phyloP scores from a whole-genome alignment of 768 basidiomycete genomes.

The Arthromyces matolae region DNA sequence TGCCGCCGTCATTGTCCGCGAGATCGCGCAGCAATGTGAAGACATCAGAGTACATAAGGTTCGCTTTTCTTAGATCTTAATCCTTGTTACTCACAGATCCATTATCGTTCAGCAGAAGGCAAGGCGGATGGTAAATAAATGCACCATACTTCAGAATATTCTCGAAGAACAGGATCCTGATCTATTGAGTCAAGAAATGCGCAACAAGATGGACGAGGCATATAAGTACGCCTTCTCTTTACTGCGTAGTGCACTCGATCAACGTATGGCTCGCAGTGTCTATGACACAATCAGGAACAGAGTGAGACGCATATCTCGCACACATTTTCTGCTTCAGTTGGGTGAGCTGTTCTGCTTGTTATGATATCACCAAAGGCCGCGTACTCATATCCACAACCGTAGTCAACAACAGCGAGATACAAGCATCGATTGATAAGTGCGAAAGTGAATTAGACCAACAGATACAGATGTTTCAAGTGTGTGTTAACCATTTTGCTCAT shows the following conservation, averaged over 20 bases:
- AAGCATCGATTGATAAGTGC: conserved; percentile 41
- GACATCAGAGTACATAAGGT: conserved; percentile 51
- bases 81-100: not conserved
- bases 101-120: conserved; percentile 34
- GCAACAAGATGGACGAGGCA: conserved; percentile 39
- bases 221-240: conserved; percentile 34
- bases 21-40: conserved; percentile 43
- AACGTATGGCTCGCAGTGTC: conserved; percentile 28
- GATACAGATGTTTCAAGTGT: conserved; percentile 42
- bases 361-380: not conserved
- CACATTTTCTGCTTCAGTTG: conserved; percentile 34
- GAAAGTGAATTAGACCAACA: conserved; percentile 38
- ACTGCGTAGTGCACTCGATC: not conserved
- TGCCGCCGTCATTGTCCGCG: conserved; percentile 38
- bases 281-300: conserved; percentile 37
- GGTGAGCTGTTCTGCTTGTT: conserved; percentile 25
- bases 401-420: conserved; percentile 48
- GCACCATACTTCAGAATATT: conserved; percentile 33
- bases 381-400: no score
- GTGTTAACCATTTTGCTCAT: conserved; percentile 2
- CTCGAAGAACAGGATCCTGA: conserved; percentile 37
- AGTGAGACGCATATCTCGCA: conserved; percentile 36
- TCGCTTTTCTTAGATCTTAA: not conserved
- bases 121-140: conserved; percentile 38
- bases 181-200: conserved; percentile 38